Conservation (phyloP, 148 eudicot species). For the Camellia granthamiana region DNA sequence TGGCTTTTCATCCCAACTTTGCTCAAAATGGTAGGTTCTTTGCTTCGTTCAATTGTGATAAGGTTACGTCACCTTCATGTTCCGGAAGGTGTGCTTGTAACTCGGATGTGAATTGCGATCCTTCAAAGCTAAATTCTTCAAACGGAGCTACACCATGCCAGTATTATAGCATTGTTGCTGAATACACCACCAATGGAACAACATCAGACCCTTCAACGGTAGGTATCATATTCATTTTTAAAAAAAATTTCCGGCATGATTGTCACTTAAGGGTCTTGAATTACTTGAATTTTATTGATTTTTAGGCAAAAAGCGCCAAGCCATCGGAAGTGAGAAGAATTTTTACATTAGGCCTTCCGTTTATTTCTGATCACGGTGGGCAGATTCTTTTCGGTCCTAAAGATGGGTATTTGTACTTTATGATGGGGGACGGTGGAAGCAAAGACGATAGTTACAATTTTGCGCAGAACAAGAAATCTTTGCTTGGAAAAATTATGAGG, state of each 20-base stretch:
- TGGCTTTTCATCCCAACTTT: constrained; percentile 90
- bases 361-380: constrained; percentile 61
- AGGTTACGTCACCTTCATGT: constrained; percentile 60
- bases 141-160: constrained; percentile 56
- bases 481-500: constrained; percentile 83
- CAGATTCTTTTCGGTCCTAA: constrained; percentile 78
- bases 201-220: constrained; percentile 61
- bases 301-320: constrained; percentile 55
- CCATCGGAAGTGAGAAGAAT: constrained; percentile 71
- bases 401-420: constrained; percentile 75
- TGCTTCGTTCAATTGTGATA: constrained; percentile 83
- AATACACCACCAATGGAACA: constrained; percentile 75
- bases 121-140: constrained; percentile 49
- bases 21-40: constrained; percentile 76
- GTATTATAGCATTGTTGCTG: constrained; percentile 71
- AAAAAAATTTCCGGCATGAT: neutral
- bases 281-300: neutral
- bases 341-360: constrained; percentile 83
- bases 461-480: constrained; percentile 86
- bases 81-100: constrained; percentile 90
- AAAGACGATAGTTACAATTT: constrained; percentile 67
- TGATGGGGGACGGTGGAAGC: constrained; percentile 88
- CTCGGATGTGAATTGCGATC: constrained; percentile 84
- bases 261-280: neutral
- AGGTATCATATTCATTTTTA: constrained; percentile 14